phyloP scores from a whole-genome alignment of 2,329 filamentous ascomycete species.

The Drechslerella dactyloides region DNA sequence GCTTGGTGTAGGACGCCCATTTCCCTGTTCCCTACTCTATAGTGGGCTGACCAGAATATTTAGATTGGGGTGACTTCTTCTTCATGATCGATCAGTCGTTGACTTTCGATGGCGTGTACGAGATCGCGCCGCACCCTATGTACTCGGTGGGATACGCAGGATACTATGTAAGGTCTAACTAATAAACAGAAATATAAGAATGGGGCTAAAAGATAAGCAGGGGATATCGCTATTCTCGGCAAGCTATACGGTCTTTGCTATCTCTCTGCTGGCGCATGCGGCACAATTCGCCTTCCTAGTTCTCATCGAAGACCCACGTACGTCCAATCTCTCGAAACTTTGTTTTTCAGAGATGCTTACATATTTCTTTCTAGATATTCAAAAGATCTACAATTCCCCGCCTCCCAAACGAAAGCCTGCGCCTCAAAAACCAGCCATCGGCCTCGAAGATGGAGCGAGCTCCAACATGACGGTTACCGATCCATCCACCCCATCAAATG shows the following conservation, averaged over 20 bases:
- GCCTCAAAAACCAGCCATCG: conserved; percentile 48
- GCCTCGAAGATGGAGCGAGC: conserved; percentile 57
- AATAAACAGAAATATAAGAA: background rate
- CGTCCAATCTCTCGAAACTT: background rate
- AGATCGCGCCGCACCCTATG: conserved; percentile 98
- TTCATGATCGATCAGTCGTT: conserved; percentile 97
- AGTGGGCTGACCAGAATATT: background rate
- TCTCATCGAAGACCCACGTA: conserved; percentile 84
- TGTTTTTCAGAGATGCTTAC: conserved; percentile 1
- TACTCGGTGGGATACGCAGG: conserved; percentile 98
- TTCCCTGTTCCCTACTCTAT: background rate
- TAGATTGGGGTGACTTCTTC: conserved; percentile 96
- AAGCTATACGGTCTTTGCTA: conserved; percentile 96
- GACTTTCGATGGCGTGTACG: conserved; percentile 97
- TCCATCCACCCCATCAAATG: conserved; percentile 55
- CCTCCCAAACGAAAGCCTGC: conserved; percentile 70
- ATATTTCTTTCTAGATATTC: conserved; percentile 67
- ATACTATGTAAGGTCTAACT: conserved; percentile 68
- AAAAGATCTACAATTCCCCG: conserved; percentile 94
- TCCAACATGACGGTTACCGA: conserved; percentile 54
- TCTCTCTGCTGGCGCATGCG: conserved; percentile 91
- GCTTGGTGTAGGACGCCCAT: conserved; percentile 72
- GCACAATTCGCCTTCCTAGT: conserved; percentile 93
- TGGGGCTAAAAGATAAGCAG: conserved; percentile 5
- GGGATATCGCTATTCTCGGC: conserved; percentile 98